Percentiles rank a stretch among this genome's conserved stretches.
phyloP scores from a whole-genome alignment of 2,329 filamentous ascomycete species.

The Fusarium pseudoanthophilum region DNA sequence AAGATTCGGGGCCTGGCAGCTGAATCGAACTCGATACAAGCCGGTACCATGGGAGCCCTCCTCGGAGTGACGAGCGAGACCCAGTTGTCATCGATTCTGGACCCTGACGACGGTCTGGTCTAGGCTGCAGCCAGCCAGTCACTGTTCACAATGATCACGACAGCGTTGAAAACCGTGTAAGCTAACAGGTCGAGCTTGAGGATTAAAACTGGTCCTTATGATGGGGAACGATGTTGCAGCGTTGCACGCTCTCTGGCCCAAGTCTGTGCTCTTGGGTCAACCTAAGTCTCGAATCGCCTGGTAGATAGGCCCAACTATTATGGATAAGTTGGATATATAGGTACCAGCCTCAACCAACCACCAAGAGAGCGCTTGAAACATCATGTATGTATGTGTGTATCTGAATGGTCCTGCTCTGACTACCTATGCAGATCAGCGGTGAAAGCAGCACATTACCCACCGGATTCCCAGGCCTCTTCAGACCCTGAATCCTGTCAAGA shows the following conservation, averaged over 20 bases:
- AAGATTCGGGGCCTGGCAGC: not conserved
- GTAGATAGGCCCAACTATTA: not conserved
- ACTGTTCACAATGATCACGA: conserved; percentile 1
- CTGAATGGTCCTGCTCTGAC: not conserved
- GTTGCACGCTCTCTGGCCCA: not conserved
- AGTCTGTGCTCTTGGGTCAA: conserved; percentile 16
- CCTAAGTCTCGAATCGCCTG: conserved; percentile 2
- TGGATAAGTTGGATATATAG: not conserved
- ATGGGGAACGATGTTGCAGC: not conserved
- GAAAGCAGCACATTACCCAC: not conserved
- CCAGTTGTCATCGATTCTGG: not conserved
- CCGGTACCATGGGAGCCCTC: conserved; percentile 6
- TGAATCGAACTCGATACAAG: conserved; percentile 3
- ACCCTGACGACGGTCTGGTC: conserved; percentile 3
- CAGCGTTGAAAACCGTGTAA: conserved; percentile 28
- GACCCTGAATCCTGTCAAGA: not conserved
- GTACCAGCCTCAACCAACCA: conserved; percentile 11
- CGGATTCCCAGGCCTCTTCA: not conserved
- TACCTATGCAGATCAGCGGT: conserved; percentile 3
- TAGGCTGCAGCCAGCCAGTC: conserved; percentile 13
- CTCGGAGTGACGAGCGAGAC: not conserved
- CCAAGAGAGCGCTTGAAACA: not conserved
- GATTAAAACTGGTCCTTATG: conserved; percentile 6
- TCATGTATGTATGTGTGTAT: not conserved
- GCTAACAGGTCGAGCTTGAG: conserved; percentile 23